Evolutionary conservation across 495 filamentous ascomycete species (phyloP), one percentile per base, ranked within the genome.

Genomic region (Neurospora sublineolata): DNA sequence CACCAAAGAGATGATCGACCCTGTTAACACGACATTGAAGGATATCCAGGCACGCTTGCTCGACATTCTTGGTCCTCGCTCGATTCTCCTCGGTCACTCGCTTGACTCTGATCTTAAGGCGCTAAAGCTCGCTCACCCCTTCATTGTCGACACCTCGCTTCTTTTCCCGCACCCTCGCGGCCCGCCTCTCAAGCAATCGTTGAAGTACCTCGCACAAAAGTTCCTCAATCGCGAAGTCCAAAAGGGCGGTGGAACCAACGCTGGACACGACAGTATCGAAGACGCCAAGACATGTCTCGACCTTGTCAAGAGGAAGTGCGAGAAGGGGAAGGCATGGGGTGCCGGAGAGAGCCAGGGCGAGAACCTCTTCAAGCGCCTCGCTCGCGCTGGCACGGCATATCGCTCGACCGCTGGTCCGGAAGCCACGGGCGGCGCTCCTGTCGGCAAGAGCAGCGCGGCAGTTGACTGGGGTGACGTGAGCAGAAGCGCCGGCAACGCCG

Each of bases 291-390:
- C 95, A 3, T 94, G 92, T 71, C 87, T 99, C 18, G 96, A 99
- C 74, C 89, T 99, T 1, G 88, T 97, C 11, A 97, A 94, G 77
- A 89, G 92, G 79, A 99, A 99, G 79, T 97, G 96, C 78, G 93
- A 97, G 76, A 93, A 91, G 76, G 95, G 96, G 46, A 89, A 89
- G 67, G 80, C 82, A 39, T 99, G 94, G 90, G 95, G 93, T 10
- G 90, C 89, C 0, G 87, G 85, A 68, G 93, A 94, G 30, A 83
- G 86, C 6, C 89, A 86, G 46, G 88, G 87, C 27, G 95, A 99
- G 78, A 91, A 90, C 70, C 90, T 99, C 42, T 98, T 97, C 85
- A 92, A 89, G 74, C 88, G 96, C 3, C 83, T 99, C 6, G 85
- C 82, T 0, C 86, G 94, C 3, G 81, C 86, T 9, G 80, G 83